Evolutionary conservation across 129 eudicot genomes (phyloP), one percentile per base, ranked within the genome.

Genomic region (Artemisia argyi): DNA sequence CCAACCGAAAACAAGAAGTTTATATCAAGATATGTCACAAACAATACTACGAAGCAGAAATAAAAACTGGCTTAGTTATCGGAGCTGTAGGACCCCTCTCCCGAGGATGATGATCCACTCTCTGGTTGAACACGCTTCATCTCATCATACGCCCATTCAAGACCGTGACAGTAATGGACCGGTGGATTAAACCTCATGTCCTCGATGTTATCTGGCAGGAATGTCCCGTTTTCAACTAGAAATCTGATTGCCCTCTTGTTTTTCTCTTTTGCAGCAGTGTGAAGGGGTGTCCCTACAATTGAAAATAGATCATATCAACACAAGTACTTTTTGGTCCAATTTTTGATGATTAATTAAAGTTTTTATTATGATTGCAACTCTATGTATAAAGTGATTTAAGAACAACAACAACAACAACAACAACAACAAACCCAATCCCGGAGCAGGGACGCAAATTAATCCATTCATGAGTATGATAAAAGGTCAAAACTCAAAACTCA

Each of bases 121-220:
- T 88, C 96, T 28, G 52, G 82, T 61, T 86, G 93, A 9, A 88
- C 68, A 42, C 97, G 97, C 61, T 81, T 86, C 88, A 88, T 76
- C 80, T 95, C 97, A 44, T 95, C 99, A 35, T 95, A 91, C 50
- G 97, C 99, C 93, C 91, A 90, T 65, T 95, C 99, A 66, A 95
- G 99, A 66, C 97, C 98, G 61, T 91, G 86, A 70, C 97, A 91
- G 68, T 95, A 95, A 68, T 95, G 99, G 30, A 88, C 78, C 0
- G 99, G 99, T 9, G 97, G 99, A 76, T 95, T 95, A 79, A 95
- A 95, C 83, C 99, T 79, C 18, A 86, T 81, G 73, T 95, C 99
- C 39, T 88, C 78, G 4, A 95, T 88, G 75, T 95, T 84, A 76
- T 87, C 91, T 0, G 97, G 97, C 88, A 95, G 70, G 53, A 95